Percentiles rank a stretch among this genome's conserved stretches.
These are phyloP conservation scores for Dendryphion nanum DNA, from an alignment of 2,329 filamentous ascomycete genomes.

Conservation along the genomic window DNA sequence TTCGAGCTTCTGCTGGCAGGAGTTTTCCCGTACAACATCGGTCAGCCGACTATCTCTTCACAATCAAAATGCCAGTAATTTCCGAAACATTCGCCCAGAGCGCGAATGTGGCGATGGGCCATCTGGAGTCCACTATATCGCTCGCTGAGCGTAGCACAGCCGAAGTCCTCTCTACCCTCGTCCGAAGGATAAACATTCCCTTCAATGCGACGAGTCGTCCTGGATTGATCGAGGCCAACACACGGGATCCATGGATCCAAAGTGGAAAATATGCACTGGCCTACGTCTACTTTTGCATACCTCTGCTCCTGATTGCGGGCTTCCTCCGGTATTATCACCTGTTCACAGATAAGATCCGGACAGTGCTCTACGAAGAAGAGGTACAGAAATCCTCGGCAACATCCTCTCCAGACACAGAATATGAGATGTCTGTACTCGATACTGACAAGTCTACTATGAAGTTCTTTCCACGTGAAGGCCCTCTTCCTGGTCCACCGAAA, in stretches of 20 bases:
- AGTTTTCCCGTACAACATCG: too few relatives aligned
- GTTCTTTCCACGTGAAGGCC: constrained; percentile 69
- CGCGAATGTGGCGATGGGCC: constrained; percentile 27
- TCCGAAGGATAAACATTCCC: constrained; percentile 55
- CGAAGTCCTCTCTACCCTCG: constrained; percentile 26
- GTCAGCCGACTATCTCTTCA: too few relatives aligned
- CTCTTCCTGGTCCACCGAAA: constrained; percentile 59
- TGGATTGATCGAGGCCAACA: constrained; percentile 55
- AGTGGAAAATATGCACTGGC: constrained; percentile 83
- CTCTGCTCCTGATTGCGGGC: constrained; percentile 66
- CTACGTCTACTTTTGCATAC: constrained; percentile 84
- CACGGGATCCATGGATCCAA: constrained; percentile 72
- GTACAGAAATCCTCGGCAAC: constrained; percentile 64
- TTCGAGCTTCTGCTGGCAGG: constrained; percentile 35
- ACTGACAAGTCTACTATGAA: constrained; percentile 65
- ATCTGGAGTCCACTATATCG: constrained; percentile 26
- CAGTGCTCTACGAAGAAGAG: constrained; percentile 83
- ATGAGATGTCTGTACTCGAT: constrained; percentile 59
- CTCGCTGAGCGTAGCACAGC: constrained; percentile 27
- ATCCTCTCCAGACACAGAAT: constrained; percentile 57
- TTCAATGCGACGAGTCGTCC: constrained; percentile 56
- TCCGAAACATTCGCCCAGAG: constrained; percentile 26
- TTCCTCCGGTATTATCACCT: constrained; percentile 78
- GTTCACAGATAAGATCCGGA: constrained; percentile 90
- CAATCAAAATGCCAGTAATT: constrained; percentile 34